These are phyloP conservation scores for Phytomonas francai DNA, from an alignment of 208 protist species.

Conservation along the genomic window DNA sequence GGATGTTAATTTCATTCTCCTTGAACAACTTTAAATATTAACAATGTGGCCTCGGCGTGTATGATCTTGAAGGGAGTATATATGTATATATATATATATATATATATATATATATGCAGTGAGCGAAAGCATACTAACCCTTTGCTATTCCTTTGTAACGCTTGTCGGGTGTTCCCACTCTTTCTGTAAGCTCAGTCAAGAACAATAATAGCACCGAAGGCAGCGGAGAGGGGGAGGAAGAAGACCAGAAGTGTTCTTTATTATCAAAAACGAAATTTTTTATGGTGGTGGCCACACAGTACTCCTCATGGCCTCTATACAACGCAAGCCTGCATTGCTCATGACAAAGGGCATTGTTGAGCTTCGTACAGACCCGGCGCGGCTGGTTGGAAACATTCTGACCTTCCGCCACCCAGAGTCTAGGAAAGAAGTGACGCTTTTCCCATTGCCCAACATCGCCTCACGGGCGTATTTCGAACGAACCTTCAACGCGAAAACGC, in stretches of 20 bases:
- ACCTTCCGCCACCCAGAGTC: constrained; percentile 59
- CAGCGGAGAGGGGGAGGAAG: not conserved
- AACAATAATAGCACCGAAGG: not conserved
- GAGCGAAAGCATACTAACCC: not conserved
- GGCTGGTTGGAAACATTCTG: constrained; percentile 57
- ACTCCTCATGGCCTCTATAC: constrained; percentile 39
- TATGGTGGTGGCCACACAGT: not conserved
- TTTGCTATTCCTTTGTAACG: not conserved
- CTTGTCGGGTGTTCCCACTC: not conserved
- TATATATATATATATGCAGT: not conserved
- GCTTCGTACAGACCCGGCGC: constrained; percentile 53
- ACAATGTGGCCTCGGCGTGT: not conserved
- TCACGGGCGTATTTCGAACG: constrained; percentile 55
- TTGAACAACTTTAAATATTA: not conserved
- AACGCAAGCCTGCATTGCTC: constrained; percentile 57
- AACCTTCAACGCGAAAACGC: constrained; percentile 26
- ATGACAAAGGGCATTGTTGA: constrained; percentile 86
- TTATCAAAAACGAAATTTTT: not conserved
- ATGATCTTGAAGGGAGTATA: too few species aligned
- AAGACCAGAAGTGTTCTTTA: constrained; percentile 7
- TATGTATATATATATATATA: not conserved
- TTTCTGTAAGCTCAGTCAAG: not conserved
- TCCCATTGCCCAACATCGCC: constrained; percentile 69
- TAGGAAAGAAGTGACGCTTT: constrained; percentile 70
- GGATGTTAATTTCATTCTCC: not conserved